phyloP scores from a whole-genome alignment of 371 early-diverging fungal species.

The Mortierella sp. region DNA sequence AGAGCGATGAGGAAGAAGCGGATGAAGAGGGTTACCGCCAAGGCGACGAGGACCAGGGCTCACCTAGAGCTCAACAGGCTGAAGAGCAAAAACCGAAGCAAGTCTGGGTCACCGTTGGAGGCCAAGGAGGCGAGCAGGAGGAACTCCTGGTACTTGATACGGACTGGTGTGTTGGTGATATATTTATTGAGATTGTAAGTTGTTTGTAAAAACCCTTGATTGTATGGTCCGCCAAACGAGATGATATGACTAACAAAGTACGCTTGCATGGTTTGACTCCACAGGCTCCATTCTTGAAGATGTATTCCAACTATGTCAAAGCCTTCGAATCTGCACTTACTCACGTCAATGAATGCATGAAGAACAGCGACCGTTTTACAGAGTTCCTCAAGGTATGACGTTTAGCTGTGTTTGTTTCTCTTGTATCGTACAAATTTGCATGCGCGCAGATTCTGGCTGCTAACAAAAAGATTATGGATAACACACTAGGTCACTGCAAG shows the following conservation, averaged over 20 bases:
- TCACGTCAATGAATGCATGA: constrained; percentile 56
- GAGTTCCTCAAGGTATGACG: constrained; percentile 58
- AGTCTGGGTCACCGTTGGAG: constrained; percentile 37
- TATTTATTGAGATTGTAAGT: constrained; percentile 69
- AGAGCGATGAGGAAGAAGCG: constrained; percentile 48
- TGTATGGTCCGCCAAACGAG: background rate
- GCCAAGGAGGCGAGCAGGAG: constrained; percentile 53
- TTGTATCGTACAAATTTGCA: background rate
- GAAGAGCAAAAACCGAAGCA: constrained; percentile 51
- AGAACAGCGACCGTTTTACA: constrained; percentile 55
- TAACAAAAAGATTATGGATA: background rate
- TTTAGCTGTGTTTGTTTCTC: background rate
- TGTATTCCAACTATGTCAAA: constrained; percentile 76
- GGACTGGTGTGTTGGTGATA: constrained; percentile 73
- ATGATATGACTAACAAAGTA: background rate
- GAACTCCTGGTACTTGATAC: constrained; percentile 61
- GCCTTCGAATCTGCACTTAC: constrained; percentile 58
- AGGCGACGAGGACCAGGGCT: background rate
- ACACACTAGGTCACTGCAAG: constrained; percentile 45
- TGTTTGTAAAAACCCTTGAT: background rate
- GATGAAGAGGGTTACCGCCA: constrained; percentile 6
- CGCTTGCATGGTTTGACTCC: background rate
- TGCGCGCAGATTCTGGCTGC: too few species aligned
- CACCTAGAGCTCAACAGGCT: background rate
- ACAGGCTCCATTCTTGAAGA: constrained; percentile 76